These are phyloP conservation scores for Solanum sejunctum DNA, from an alignment of 257 asterid genomes.

Conservation along the genomic window DNA sequence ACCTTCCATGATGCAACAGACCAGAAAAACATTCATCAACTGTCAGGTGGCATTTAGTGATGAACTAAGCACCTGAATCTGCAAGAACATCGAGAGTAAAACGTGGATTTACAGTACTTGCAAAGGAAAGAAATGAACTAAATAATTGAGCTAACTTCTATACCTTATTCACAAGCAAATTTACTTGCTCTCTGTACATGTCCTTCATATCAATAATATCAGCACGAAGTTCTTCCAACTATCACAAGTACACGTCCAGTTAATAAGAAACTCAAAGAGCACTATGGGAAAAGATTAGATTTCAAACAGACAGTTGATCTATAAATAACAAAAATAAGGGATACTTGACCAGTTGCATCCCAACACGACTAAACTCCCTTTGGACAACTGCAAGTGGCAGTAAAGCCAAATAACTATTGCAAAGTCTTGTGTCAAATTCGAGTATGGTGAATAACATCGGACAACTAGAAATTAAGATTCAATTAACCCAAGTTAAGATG, in stretches of 20 bases:
- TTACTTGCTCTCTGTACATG: slow-evolving; percentile 98
- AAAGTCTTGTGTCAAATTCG: not conserved
- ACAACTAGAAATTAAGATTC: not conserved
- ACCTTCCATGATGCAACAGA: slow-evolving; percentile 1
- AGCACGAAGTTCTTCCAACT: slow-evolving; percentile 97
- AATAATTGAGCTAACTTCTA: not conserved
- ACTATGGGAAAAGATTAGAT: not conserved
- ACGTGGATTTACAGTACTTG: not conserved
- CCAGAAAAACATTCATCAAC: not conserved
- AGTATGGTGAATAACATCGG: not conserved
- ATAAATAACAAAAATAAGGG: not conserved
- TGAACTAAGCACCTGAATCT: slow-evolving; percentile 65
- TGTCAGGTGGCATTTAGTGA: slow-evolving; percentile 29
- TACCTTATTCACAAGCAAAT: slow-evolving; percentile 87
- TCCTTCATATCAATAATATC: slow-evolving; percentile 90
- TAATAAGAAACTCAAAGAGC: not conserved
- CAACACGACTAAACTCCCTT: not conserved
- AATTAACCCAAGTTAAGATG: not conserved
- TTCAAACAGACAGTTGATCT: not conserved
- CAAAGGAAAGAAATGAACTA: not conserved
- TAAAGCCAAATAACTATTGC: not conserved
- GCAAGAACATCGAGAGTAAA: slow-evolving; percentile 6
- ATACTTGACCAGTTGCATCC: not conserved
- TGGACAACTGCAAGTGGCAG: not conserved
- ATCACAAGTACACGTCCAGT: slow-evolving; percentile 1